phyloP scores from a whole-genome alignment of 495 filamentous ascomycete species.

The Penicillium ochrochloron region DNA sequence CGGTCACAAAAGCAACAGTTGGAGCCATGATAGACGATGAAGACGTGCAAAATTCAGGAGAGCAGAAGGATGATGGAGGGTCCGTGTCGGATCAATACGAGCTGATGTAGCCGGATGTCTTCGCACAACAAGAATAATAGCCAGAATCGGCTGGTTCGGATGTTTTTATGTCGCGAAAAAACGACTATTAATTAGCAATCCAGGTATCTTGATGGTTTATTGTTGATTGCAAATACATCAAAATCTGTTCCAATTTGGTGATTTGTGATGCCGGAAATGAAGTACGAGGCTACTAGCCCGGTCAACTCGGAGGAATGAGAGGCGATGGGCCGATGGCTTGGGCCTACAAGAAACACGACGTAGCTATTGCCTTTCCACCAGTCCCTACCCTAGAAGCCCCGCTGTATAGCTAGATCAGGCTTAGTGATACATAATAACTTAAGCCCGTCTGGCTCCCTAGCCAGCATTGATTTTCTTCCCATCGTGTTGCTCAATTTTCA shows the following conservation, averaged over 20 bases:
- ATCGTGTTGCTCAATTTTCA: too few relatives aligned
- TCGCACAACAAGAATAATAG: not conserved
- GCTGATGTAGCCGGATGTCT: not conserved
- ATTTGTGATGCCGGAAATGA: not conserved
- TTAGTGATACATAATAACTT: too few relatives aligned
- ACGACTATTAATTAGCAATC: not conserved
- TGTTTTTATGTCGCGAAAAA: not conserved
- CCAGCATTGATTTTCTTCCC: too few relatives aligned
- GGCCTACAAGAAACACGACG: too few relatives aligned
- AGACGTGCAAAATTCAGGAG: not conserved
- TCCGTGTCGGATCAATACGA: not conserved
- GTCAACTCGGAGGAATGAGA: too few relatives aligned
- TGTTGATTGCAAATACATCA: not conserved
- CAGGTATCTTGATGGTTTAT: too few relatives aligned
- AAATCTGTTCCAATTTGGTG: not conserved
- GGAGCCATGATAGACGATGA: constrained; percentile 9
- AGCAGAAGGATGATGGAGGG: not conserved
- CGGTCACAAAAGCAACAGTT: constrained; percentile 23
- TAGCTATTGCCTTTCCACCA: too few relatives aligned
- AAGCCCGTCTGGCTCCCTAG: too few relatives aligned
- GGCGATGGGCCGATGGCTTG: too few relatives aligned
- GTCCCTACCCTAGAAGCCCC: too few relatives aligned
- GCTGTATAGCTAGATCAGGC: too few relatives aligned
- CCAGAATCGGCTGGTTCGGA: not conserved
- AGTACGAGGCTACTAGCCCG: not conserved